A percentile compares a stretch with the other conserved stretches of the same genome.
Evolutionary conservation across 352 stramenopile species (phyloP).

Genomic region (Hyaloperonospora brassicae): DNA sequence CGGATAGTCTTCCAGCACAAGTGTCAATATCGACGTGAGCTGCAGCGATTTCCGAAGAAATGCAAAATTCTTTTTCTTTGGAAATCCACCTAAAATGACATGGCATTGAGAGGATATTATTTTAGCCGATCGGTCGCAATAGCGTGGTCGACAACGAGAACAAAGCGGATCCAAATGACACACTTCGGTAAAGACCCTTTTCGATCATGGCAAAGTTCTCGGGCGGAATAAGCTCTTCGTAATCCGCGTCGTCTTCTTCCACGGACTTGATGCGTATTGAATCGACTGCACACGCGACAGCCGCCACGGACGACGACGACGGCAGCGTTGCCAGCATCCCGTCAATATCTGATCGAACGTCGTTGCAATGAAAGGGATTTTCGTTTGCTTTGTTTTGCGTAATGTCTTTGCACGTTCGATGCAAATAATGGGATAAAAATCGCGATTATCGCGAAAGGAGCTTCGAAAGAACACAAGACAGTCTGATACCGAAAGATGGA

Average conservation of each 20-base stretch:
- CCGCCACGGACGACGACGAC: conserved; percentile 17
- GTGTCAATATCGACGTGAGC: conserved; percentile 74
- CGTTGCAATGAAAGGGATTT: no score
- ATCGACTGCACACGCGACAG: conserved; percentile 8
- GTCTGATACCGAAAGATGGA: no score
- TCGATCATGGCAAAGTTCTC: conserved; percentile 88
- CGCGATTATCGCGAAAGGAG: no score
- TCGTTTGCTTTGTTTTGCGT: no score
- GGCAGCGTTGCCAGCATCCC: conserved; percentile 10
- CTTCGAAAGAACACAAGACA: no score
- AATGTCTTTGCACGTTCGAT: no score
- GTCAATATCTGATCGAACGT: no score
- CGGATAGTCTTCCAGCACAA: conserved; percentile 85
- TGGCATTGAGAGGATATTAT: not conserved
- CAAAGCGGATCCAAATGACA: conserved; percentile 6
- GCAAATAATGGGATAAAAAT: no score
- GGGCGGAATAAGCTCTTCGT: conserved; percentile 77
- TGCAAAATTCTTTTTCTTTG: conserved; percentile 86
- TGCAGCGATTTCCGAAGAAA: conserved; percentile 73
- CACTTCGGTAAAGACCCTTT: conserved; percentile 78
- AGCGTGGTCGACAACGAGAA: not conserved
- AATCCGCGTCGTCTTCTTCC: conserved; percentile 64
- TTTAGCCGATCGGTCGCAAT: no score
- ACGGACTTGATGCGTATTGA: conserved; percentile 27
- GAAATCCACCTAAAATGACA: conserved; percentile 53